phyloP scores from a whole-genome alignment of 1,139 yeast species.

The Saccharomyces pastorianus region DNA sequence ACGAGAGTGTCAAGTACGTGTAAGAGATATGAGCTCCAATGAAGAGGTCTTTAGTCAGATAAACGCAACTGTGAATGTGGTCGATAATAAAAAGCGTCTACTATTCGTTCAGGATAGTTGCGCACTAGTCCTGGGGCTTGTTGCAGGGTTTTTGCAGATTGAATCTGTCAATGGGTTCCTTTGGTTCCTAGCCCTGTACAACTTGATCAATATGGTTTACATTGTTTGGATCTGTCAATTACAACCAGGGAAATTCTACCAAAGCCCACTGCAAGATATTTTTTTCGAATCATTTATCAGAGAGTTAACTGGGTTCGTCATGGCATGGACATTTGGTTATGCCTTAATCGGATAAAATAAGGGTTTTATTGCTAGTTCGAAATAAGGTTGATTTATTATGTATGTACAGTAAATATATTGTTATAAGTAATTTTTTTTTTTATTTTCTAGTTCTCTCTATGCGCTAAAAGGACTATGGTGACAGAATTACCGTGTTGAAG shows the following conservation, averaged over 20 bases:
- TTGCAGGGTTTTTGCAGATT: constrained; percentile 63
- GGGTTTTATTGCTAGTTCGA: neutral
- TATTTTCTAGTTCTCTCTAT: neutral
- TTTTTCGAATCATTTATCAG: constrained; percentile 50
- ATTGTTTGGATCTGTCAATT: constrained; percentile 23
- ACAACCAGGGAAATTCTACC: constrained; percentile 42
- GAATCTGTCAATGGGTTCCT: constrained; percentile 57
- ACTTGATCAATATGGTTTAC: constrained; percentile 36
- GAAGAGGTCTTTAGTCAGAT: constrained; percentile 14
- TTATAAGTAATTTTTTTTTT: neutral
- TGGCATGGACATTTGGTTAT: constrained; percentile 80
- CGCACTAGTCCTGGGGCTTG: constrained; percentile 57
- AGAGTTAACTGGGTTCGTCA: constrained; percentile 60
- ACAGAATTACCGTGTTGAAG: neutral
- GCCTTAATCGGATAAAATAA: constrained; percentile 44
- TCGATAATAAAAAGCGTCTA: constrained; percentile 33
- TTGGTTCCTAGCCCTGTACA: constrained; percentile 47
- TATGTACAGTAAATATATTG: constrained; percentile 2
- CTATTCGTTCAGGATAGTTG: constrained; percentile 56
- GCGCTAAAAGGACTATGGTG: too few relatives aligned
- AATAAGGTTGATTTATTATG: constrained; percentile 3
- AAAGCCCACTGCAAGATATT: constrained; percentile 48
- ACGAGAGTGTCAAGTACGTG: neutral
- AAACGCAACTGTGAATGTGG: constrained; percentile 20
- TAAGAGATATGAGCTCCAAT: constrained; percentile 2